phyloP scores from a whole-genome alignment of 2,329 filamentous ascomycete genomes.

The Aspergillus awamori region DNA sequence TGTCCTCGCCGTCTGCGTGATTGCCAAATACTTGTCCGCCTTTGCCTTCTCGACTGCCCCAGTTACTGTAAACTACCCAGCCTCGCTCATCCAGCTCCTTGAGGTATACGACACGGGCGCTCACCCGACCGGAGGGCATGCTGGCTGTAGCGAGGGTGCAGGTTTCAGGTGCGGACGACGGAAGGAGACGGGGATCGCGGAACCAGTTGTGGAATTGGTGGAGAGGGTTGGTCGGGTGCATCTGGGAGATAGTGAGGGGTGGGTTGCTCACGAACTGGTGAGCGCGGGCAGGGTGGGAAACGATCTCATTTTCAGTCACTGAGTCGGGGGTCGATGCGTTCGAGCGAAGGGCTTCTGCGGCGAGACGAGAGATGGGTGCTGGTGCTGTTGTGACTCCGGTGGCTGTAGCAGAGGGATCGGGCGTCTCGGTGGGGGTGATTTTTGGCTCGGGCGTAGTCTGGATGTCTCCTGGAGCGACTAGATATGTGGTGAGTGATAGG shows the following conservation, averaged over 20 bases:
- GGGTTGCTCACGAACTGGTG: slow-evolving; percentile 49
- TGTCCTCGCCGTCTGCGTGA: slow-evolving; percentile 14
- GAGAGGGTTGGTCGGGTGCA: slow-evolving; percentile 61
- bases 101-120: slow-evolving; percentile 84
- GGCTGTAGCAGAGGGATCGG: slow-evolving; percentile 11
- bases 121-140: slow-evolving; percentile 81
- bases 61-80: slow-evolving; percentile 94
- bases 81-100: slow-evolving; percentile 85
- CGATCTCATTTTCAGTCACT: slow-evolving; percentile 35
- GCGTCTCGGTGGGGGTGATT: slow-evolving; percentile 18
- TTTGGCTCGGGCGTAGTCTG: slow-evolving; percentile 23
- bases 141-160: slow-evolving; percentile 83
- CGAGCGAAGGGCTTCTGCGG: slow-evolving; percentile 32
- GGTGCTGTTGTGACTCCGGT: slow-evolving; percentile 9
- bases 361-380: slow-evolving; percentile 7
- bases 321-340: slow-evolving; percentile 42
- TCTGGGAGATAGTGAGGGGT: slow-evolving; percentile 44
- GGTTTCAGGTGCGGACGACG: slow-evolving; percentile 79
- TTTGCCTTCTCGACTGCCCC: slow-evolving; percentile 66
- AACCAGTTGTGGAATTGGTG: slow-evolving; percentile 92
- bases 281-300: slow-evolving; percentile 44
- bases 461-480: slow-evolving; percentile 50
- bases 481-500: neutral
- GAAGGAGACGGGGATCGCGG: slow-evolving; percentile 64
- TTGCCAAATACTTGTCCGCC: slow-evolving; percentile 45